A percentile compares a stretch with the other conserved stretches of the same genome.
Conservation (phyloP, 257 asterid species). For the Buddleja alternifolia region DNA sequence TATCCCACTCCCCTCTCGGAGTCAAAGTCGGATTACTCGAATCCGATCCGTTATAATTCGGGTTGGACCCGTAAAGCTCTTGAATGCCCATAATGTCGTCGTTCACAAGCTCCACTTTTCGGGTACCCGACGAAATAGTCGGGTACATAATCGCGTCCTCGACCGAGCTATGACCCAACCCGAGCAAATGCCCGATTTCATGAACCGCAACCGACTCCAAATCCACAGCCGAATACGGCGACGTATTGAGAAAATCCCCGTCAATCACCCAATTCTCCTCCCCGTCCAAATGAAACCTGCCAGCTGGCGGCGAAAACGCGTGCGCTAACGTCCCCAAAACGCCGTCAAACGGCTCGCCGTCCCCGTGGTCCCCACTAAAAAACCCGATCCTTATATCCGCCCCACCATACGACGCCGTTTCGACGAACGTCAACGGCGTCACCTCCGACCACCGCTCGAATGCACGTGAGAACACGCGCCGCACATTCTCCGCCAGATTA, state of each 20-base stretch:
- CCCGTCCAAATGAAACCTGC: slow-evolving; percentile 71
- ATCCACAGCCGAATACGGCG: slow-evolving; percentile 65
- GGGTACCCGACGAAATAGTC: slow-evolving; percentile 52
- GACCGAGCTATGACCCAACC: slow-evolving; percentile 89
- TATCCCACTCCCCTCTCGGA: slow-evolving; percentile 45
- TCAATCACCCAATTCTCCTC: slow-evolving; percentile 86
- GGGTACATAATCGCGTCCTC: slow-evolving; percentile 85
- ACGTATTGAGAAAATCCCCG: slow-evolving; percentile 45
- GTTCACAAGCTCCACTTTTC: slow-evolving; percentile 61
- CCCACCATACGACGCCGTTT: slow-evolving; percentile 39
- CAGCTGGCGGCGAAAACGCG: slow-evolving; percentile 86
- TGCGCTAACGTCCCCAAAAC: slow-evolving; percentile 82
- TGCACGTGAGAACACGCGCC: slow-evolving; percentile 58
- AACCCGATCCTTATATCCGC: slow-evolving; percentile 75
- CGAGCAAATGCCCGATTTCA: slow-evolving; percentile 92
- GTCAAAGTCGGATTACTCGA: slow-evolving; percentile 27
- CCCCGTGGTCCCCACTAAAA: slow-evolving; percentile 78
- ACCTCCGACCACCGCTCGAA: slow-evolving; percentile 93
- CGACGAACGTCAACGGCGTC: slow-evolving; percentile 58
- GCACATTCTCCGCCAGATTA: slow-evolving; percentile 36
- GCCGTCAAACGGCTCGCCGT: slow-evolving; percentile 92
- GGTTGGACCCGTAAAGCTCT: slow-evolving; percentile 76
- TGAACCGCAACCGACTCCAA: slow-evolving; percentile 93
- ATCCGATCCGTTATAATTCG: slow-evolving; percentile 54
- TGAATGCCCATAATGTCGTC: slow-evolving; percentile 76